Percentiles rank a stretch among this genome's conserved stretches.
These are phyloP conservation scores for Gardenia jasminoides DNA, from an alignment of 257 asterid genomes.

Conservation along the genomic window DNA sequence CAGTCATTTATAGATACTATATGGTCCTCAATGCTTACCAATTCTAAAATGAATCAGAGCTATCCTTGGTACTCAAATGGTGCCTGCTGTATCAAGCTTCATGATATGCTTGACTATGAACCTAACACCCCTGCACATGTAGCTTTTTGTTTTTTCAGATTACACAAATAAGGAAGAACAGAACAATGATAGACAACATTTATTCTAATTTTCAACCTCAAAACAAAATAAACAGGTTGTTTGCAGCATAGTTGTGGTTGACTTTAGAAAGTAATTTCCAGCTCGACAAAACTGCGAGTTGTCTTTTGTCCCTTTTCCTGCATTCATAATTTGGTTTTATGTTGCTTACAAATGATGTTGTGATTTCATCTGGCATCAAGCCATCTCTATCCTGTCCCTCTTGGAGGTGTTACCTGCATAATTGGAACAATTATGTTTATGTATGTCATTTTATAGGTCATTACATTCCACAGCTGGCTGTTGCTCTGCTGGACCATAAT, in stretches of 20 bases:
- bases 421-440: conserved; percentile 2
- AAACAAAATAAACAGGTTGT: no score
- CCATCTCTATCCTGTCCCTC: not conserved
- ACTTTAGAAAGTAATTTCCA: no score
- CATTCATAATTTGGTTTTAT: not conserved
- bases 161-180: not conserved
- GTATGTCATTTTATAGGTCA: conserved; percentile 51
- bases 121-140: not conserved
- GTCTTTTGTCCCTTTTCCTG: not conserved
- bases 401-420: not conserved
- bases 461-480: conserved; percentile 86
- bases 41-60: not conserved
- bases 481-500: conserved; percentile 75
- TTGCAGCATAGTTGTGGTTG: no score
- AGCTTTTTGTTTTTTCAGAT: not conserved
- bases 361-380: no score
- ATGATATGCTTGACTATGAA: not conserved
- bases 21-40: conserved; percentile 1
- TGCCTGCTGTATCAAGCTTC: not conserved
- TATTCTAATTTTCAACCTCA: not conserved
- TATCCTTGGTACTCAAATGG: not conserved
- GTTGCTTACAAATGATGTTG: not conserved
- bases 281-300: no score
- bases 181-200: not conserved
- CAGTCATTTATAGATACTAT: not conserved